Conservation (phyloP, 306 rosid species). For the Crotalaria pallida region DNA sequence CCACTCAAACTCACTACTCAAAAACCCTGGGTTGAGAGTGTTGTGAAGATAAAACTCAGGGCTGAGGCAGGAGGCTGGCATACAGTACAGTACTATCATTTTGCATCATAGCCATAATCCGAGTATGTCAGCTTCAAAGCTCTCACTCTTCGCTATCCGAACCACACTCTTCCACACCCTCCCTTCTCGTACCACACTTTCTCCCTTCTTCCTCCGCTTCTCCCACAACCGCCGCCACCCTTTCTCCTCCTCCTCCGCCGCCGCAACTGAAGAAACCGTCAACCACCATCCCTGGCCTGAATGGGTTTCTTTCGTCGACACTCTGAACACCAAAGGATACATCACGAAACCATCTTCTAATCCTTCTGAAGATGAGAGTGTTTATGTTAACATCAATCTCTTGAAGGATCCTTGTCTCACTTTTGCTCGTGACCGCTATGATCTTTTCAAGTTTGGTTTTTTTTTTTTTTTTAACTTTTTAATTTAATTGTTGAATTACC, state of each 20-base stretch:
- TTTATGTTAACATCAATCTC: constrained; percentile 47
- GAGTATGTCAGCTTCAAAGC: constrained; percentile 52
- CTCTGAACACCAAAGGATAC: constrained; percentile 62
- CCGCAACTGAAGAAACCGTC: constrained; percentile 19
- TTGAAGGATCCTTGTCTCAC: constrained; percentile 70
- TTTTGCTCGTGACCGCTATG: constrained; percentile 88
- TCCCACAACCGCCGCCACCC: constrained; percentile 19
- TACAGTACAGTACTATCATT: too few relatives aligned
- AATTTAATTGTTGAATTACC: background rate
- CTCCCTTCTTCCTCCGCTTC: constrained; percentile 27
- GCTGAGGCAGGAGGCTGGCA: too few relatives aligned
- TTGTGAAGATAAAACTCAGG: too few relatives aligned
- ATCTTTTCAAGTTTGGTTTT: constrained; percentile 53
- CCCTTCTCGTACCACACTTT: constrained; percentile 20
- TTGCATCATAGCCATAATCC: background rate
- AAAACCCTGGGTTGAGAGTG: too few relatives aligned
- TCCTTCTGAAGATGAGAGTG: background rate
- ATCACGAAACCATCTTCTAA: constrained; percentile 30
- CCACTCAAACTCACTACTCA: too few relatives aligned
- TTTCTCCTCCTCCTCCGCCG: constrained; percentile 20
- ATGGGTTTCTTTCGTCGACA: constrained; percentile 84
- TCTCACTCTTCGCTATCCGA: constrained; percentile 47
- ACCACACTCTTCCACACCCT: constrained; percentile 38
- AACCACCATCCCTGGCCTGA: constrained; percentile 92
- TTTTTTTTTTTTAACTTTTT: background rate